These are phyloP conservation scores for Ceratobasidium sp. DNA, from an alignment of 1,284 basidiomycete species.

Conservation along the genomic window DNA sequence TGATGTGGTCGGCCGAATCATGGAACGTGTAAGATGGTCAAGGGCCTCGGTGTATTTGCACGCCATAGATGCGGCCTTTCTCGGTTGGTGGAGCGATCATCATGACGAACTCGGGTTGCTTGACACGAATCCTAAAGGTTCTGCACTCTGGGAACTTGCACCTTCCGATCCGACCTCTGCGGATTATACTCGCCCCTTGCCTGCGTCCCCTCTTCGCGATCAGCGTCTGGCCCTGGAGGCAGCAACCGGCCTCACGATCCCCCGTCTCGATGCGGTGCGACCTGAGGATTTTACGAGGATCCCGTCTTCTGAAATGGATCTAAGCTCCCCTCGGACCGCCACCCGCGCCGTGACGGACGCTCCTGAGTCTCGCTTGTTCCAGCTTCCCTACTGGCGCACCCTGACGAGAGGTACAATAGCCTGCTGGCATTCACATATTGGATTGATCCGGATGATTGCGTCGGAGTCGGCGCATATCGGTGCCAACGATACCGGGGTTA, in stretches of 20 bases:
- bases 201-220: constrained; percentile 28
- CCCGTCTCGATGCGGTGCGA: constrained; percentile 13
- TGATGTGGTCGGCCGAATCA: constrained; percentile 37
- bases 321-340: constrained; percentile 34
- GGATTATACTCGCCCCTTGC: constrained; percentile 31
- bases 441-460: constrained; percentile 54
- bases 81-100: constrained; percentile 38
- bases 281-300: not conserved
- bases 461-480: constrained; percentile 16
- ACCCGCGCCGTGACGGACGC: constrained; percentile 25
- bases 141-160: constrained; percentile 35
- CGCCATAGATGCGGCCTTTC: constrained; percentile 35
- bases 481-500: constrained; percentile 53
- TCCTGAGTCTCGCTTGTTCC: constrained; percentile 12
- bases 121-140: constrained; percentile 25
- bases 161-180: constrained; percentile 33
- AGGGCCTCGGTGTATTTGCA: constrained; percentile 34
- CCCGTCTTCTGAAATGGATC: not conserved
- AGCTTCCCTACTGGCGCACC: constrained; percentile 38
- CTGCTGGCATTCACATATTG: constrained; percentile 77
- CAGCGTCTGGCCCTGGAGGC: constrained; percentile 35
- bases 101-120: not conserved
- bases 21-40: constrained; percentile 42
- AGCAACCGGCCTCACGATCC: constrained; percentile 16
- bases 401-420: constrained; percentile 67